Conservation (phyloP, 257 asterid species). For the Vinca minor region DNA sequence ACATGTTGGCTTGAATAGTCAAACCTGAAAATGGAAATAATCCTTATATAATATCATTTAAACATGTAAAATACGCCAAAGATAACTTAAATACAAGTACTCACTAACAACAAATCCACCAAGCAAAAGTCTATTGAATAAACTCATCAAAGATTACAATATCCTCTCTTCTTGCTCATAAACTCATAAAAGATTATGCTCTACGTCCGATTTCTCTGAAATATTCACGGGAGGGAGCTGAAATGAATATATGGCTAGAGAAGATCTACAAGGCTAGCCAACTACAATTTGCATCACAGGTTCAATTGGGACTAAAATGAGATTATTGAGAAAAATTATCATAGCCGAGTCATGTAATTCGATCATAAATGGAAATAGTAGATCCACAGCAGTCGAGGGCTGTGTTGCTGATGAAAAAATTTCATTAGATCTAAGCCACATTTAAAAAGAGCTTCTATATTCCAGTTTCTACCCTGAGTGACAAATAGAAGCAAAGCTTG, state of each 20-base stretch:
- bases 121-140: background rate
- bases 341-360: background rate
- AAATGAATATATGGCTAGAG: background rate
- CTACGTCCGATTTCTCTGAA: background rate
- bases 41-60: background rate
- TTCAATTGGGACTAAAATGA: background rate
- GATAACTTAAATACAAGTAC: background rate
- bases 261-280: background rate
- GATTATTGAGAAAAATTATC: background rate
- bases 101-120: background rate
- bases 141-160: background rate
- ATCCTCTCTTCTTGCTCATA: background rate
- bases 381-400: background rate
- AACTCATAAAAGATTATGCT: background rate
- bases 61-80: background rate
- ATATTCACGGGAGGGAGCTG: background rate
- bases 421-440: background rate
- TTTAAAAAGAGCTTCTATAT: background rate
- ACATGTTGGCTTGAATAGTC: constrained; percentile 82
- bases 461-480: background rate
- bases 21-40: constrained; percentile 46
- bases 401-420: no score
- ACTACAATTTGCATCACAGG: no score
- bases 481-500: background rate
- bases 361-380: background rate